Evolutionary conservation across 176 grass and related monocot species (phyloP).

Genomic region (Cymbopogon citratus): DNA sequence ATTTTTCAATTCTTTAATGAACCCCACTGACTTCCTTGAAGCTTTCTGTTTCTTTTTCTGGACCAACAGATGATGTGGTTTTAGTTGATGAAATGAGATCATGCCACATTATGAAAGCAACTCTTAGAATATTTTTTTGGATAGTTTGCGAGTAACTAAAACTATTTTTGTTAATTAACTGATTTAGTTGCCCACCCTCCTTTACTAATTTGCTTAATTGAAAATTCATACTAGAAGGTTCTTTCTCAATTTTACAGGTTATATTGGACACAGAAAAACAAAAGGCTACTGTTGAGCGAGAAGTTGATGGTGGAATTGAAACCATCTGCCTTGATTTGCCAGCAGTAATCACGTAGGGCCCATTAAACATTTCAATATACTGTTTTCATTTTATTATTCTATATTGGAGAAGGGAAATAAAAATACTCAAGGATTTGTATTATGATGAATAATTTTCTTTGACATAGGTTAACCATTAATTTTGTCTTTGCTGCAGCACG

Average conservation of each 20-base stretch:
- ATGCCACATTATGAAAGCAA: too few relatives aligned
- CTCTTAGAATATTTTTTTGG: neutral
- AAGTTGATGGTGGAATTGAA: slow-evolving; percentile 77
- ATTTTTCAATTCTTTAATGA: neutral
- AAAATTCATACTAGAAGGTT: neutral
- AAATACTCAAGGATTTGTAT: neutral
- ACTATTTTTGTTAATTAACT: neutral
- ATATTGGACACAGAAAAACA: slow-evolving; percentile 75
- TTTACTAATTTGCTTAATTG: neutral
- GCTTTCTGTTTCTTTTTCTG: neutral
- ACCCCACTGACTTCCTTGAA: neutral
- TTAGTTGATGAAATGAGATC: neutral
- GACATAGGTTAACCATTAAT: neutral
- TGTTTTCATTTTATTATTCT: neutral
- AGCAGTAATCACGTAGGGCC: slow-evolving; percentile 86
- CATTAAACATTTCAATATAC: neutral
- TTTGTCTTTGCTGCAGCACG: slow-evolving; percentile 41
- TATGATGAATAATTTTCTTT: neutral
- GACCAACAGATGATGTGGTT: neutral
- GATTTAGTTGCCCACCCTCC: neutral
- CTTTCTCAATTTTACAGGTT: slow-evolving; percentile 39
- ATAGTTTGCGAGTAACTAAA: neutral
- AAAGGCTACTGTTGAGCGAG: slow-evolving; percentile 67
- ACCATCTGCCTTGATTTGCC: slow-evolving; percentile 77
- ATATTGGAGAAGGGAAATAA: neutral